These are phyloP conservation scores for Tuctoria greenei DNA, from an alignment of 176 grass and related monocot genomes.

Conservation along the genomic window DNA sequence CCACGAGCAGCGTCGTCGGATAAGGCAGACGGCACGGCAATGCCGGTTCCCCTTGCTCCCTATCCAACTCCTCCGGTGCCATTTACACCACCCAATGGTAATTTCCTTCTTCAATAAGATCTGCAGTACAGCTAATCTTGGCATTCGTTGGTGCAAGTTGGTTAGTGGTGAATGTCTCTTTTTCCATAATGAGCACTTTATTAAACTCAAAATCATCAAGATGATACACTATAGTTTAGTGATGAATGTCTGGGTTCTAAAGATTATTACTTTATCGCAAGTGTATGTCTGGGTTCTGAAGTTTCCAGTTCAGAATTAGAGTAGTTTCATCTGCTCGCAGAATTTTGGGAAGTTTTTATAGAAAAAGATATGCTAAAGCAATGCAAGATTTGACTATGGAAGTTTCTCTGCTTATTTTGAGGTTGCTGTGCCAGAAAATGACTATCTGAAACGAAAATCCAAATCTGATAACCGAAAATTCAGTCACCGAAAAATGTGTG, in stretches of 20 bases:
- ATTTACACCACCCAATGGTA: constrained; percentile 85
- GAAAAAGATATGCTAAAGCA: not conserved
- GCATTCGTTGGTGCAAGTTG: not conserved
- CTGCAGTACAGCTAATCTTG: constrained; percentile 15
- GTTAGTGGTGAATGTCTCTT: not conserved
- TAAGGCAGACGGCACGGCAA: constrained; percentile 55
- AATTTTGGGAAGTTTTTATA: not conserved
- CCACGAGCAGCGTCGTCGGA: constrained; percentile 14
- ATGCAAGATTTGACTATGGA: not conserved
- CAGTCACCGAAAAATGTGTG: not conserved
- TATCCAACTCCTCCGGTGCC: constrained; percentile 71
- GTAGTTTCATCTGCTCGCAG: constrained; percentile 4
- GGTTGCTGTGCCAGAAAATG: not conserved
- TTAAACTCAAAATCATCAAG: too few species aligned
- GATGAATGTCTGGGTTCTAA: not conserved
- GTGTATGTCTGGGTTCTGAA: not conserved
- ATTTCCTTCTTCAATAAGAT: constrained; percentile 15
- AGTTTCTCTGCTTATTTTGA: constrained; percentile 28
- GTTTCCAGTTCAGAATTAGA: constrained; percentile 28
- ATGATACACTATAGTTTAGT: too few species aligned
- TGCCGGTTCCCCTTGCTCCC: constrained; percentile 94
- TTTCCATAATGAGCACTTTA: too few species aligned
- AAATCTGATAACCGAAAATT: constrained; percentile 2
- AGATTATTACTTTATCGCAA: not conserved
- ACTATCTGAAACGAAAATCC: constrained; percentile 4